Conservation (phyloP, 2,329 filamentous ascomycete genomes). For the Purpureocillium lavendulum region DNA sequence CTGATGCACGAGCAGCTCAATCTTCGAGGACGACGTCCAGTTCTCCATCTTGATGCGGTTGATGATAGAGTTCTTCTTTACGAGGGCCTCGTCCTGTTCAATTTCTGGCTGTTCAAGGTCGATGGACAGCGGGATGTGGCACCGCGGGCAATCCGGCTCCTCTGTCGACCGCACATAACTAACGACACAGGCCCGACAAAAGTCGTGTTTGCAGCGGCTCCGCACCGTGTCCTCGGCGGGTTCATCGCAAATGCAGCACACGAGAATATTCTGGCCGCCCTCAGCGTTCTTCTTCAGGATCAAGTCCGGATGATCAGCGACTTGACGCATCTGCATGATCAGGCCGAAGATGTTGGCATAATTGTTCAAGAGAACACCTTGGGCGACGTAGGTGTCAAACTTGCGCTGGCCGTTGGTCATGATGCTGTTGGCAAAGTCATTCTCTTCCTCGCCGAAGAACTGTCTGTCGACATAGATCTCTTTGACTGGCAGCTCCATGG, state of each 20-base stretch:
- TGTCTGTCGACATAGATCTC: slow-evolving; percentile 87
- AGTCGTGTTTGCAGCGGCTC: slow-evolving; percentile 84
- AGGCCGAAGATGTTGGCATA: slow-evolving; percentile 98
- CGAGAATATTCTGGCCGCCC: slow-evolving; percentile 80
- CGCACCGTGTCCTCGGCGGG: slow-evolving; percentile 90
- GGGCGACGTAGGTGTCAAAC: slow-evolving; percentile 92
- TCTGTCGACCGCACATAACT: slow-evolving; percentile 66
- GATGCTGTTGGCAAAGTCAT: slow-evolving; percentile 90
- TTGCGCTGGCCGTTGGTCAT: slow-evolving; percentile 85
- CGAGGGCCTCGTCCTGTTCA: slow-evolving; percentile 75
- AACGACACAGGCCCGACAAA: slow-evolving; percentile 33
- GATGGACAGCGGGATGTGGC: slow-evolving; percentile 82
- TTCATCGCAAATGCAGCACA: slow-evolving; percentile 95
- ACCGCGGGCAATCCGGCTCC: slow-evolving; percentile 74
- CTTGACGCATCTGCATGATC: slow-evolving; percentile 99
- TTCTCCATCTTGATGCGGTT: slow-evolving; percentile 98
- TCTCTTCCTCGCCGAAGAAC: slow-evolving; percentile 94
- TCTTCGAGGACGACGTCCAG: slow-evolving; percentile 97
- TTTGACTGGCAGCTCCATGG: slow-evolving; percentile 95
- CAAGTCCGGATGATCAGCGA: slow-evolving; percentile 91
- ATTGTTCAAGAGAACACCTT: slow-evolving; percentile 90
- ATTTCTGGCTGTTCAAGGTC: slow-evolving; percentile 94
- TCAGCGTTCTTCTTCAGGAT: slow-evolving; percentile 82
- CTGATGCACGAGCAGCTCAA: slow-evolving; percentile 91
- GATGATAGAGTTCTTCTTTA: slow-evolving; percentile 96